These are phyloP conservation scores for Withania somnifera DNA, from an alignment of 305 asterid species.

Conservation along the genomic window DNA sequence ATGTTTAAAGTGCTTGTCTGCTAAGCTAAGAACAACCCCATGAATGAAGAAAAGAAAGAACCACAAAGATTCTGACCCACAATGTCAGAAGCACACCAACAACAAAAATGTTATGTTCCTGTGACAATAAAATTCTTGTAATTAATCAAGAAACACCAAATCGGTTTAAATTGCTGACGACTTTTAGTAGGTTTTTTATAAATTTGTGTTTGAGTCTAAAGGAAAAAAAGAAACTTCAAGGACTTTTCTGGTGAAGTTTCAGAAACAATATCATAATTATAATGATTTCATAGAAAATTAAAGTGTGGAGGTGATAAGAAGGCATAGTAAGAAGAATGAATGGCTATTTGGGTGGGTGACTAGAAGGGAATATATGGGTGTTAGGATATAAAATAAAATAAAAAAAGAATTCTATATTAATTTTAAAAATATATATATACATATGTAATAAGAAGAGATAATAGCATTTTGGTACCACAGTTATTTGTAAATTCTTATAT, in stretches of 20 bases:
- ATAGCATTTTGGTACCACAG: neutral
- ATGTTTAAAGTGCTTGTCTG: slow-evolving; percentile 41
- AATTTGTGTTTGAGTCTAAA: neutral
- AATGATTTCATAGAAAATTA: slow-evolving; percentile 15
- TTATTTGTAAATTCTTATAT: neutral
- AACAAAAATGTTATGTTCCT: slow-evolving; percentile 17
- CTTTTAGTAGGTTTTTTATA: neutral
- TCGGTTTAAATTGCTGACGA: neutral
- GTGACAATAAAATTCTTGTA: slow-evolving; percentile 11
- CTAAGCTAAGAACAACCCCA: slow-evolving; percentile 71
- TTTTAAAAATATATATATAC: neutral
- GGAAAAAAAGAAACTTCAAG: neutral
- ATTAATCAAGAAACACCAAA: slow-evolving; percentile 18
- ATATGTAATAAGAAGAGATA: neutral
- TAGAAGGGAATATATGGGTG: slow-evolving; percentile 19
- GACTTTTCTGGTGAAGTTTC: slow-evolving; percentile 30
- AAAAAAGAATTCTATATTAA: neutral
- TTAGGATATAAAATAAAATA: neutral
- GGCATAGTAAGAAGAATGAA: neutral
- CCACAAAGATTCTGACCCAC: slow-evolving; percentile 51
- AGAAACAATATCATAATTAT: slow-evolving; percentile 9
- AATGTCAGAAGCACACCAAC: slow-evolving; percentile 25
- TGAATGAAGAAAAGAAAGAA: slow-evolving; percentile 45
- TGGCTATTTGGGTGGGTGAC: slow-evolving; percentile 19
- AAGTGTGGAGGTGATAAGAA: neutral